These are phyloP conservation scores for Hansenula sp. DNA, from an alignment of 1,139 yeast genomes.

Conservation along the genomic window DNA sequence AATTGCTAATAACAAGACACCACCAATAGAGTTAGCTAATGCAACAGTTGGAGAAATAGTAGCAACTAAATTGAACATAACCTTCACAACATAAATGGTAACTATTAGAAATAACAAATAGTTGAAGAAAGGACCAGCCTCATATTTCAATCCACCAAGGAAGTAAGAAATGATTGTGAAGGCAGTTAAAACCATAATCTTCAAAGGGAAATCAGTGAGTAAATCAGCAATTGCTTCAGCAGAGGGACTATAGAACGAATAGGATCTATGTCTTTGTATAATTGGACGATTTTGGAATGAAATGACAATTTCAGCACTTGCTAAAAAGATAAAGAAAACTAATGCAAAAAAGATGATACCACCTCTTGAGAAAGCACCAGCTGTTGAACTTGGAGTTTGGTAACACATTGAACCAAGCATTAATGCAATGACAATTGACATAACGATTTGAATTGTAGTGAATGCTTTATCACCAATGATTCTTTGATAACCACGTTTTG, in stretches of 20 bases:
- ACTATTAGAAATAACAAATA: conserved; percentile 44
- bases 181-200: conserved; percentile 40
- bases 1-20: conserved; percentile 47
- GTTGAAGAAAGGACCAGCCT: conserved; percentile 56
- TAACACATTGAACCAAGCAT: conserved; percentile 47
- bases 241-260: conserved; percentile 62
- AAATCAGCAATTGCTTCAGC: conserved; percentile 64
- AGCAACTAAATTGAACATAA: conserved; percentile 58
- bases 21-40: conserved; percentile 61
- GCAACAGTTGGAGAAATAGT: conserved; percentile 47
- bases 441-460: conserved; percentile 49
- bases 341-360: conserved; percentile 66
- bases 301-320: conserved; percentile 59
- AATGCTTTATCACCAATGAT: conserved; percentile 59
- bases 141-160: conserved; percentile 52
- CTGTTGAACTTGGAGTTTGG: conserved; percentile 41
- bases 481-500: conserved; percentile 52
- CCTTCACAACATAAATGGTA: conserved; percentile 54
- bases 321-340: conserved; percentile 62
- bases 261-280: conserved; percentile 65
- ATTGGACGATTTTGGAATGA: conserved; percentile 62
- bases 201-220: conserved; percentile 54
- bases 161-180: conserved; percentile 57
- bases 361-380: conserved; percentile 52
- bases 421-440: conserved; percentile 54